Conservation (phyloP, 2,329 filamentous ascomycete genomes). For the Botrytis byssoidea region DNA sequence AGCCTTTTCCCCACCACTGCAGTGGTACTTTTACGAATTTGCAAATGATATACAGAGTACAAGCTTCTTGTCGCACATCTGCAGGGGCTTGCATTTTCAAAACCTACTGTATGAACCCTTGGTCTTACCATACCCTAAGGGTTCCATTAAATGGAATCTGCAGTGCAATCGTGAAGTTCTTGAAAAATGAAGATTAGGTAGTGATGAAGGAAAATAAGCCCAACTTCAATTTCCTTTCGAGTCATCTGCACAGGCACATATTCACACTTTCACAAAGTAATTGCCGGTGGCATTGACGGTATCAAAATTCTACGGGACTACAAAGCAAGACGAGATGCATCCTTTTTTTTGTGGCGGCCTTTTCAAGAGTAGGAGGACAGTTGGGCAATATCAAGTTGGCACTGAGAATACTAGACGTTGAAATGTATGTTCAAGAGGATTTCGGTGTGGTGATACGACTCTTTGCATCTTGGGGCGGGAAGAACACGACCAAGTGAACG, state of each 20-base stretch:
- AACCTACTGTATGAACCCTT: conserved; percentile 1
- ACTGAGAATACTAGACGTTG: neutral
- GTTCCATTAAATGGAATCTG: neutral
- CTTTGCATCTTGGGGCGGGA: neutral
- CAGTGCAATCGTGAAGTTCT: neutral
- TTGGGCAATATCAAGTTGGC: neutral
- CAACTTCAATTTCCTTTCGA: neutral
- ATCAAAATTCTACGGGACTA: neutral
- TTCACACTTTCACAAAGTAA: neutral
- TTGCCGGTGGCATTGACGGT: neutral
- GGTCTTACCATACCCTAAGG: neutral
- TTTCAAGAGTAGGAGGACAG: neutral
- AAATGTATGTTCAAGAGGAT: no score
- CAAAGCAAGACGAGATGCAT: neutral
- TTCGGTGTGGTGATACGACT: neutral
- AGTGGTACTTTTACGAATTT: neutral
- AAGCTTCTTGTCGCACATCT: neutral
- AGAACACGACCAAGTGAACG: neutral
- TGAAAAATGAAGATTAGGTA: neutral
- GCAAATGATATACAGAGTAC: neutral
- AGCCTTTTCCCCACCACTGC: neutral
- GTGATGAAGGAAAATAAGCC: neutral
- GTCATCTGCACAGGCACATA: neutral
- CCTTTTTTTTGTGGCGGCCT: neutral
- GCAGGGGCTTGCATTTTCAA: neutral